Base-by-base conservation (phyloP, 139 green algal genomes). In the Coelastrella sp. region DNA sequence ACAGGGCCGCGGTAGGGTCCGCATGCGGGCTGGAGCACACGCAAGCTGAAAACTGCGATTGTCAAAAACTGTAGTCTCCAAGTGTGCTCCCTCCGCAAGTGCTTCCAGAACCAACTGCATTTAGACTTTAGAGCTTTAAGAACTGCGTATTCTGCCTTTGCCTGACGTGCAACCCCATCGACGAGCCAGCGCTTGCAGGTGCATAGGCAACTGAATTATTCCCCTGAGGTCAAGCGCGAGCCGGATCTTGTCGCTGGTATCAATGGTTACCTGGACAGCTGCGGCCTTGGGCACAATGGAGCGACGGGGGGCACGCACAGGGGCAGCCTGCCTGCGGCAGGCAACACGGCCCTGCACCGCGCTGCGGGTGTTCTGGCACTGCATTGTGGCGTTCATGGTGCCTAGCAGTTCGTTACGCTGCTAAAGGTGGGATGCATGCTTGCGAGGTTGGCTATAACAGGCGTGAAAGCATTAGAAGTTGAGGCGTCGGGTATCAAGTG, bases 331-430 rank as follows among this genome's bases (percentile, higher is more conserved):
- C 78, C 78, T 80, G 74, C 74, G 74, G 74, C 47, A 65, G 56
- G 78, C 47, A 60, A 20, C 76, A 60, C 76, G 68, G 78, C 78
- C 78, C 78, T 84, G 78, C 78, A 84, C 78, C 78, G 47, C 20
- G 78, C 54, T 84, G 78, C 82, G 82, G 57, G 65, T 57, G 32
- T 87, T 73, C 14, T 64, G 47, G 22, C 57, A 47, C 82, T 87
- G 82, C 82, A 87, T 87, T 77, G 82, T 87, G 82, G 82, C 82
- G 82, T 87, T 87, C 82, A 87, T 87, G 22, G 65, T 87, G 82
- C 65, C 65, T 32, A 71, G 32, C 54, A 75, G 81, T n/a, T 23
- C 22, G 14, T 76, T n/a, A 76, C 59, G 81, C 60, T 74, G 60
- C 81, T 66, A 77, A 87, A 78, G 82, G 82, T 87, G 64, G 8